These are phyloP conservation scores for Suillus subaureus DNA, from an alignment of 768 basidiomycete species.

Conservation along the genomic window DNA sequence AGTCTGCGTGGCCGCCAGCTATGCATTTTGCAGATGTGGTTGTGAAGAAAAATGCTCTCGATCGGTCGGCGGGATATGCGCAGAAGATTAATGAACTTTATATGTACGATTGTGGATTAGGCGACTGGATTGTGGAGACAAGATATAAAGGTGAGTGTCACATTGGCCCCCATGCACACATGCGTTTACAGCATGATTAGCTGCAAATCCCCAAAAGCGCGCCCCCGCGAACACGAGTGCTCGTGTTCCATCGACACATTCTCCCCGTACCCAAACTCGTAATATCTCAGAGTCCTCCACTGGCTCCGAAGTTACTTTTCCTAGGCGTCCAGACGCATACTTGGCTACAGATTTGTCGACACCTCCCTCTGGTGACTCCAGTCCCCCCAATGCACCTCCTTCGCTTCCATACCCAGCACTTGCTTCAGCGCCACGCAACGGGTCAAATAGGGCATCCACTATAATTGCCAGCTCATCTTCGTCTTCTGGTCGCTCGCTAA, in stretches of 20 bases:
- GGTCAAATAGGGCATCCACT: slow-evolving; percentile 33
- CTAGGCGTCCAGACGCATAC: slow-evolving; percentile 76
- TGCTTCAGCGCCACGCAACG: slow-evolving; percentile 38
- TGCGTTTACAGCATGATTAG: slow-evolving; percentile 16
- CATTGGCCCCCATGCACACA: slow-evolving; percentile 1
- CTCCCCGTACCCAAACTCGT: slow-evolving; percentile 57
- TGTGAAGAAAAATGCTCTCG: slow-evolving; percentile 54
- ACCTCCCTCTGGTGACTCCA: slow-evolving; percentile 46
- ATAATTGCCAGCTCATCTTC: slow-evolving; percentile 43
- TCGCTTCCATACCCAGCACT: slow-evolving; percentile 77
- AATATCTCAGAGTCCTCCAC: slow-evolving; percentile 73
- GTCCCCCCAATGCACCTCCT: slow-evolving; percentile 57
- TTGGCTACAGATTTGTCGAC: slow-evolving; percentile 74
- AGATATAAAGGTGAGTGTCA: slow-evolving; percentile 51
- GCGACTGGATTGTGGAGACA: slow-evolving; percentile 70
- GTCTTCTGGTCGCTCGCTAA: slow-evolving; percentile 49
- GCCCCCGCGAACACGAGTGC: slow-evolving; percentile 20
- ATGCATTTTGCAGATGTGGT: slow-evolving; percentile 72
- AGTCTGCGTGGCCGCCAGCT: slow-evolving; percentile 56
- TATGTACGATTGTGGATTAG: slow-evolving; percentile 72
- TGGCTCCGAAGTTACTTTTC: slow-evolving; percentile 78
- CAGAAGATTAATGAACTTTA: slow-evolving; percentile 83
- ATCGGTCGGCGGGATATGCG: slow-evolving; percentile 75
- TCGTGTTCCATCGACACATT: slow-evolving; percentile 39
- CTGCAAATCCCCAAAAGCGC: slow-evolving; percentile 30